Evolutionary conservation across 345 rosid genomes (phyloP).

Genomic region (Acer yangbiense): DNA sequence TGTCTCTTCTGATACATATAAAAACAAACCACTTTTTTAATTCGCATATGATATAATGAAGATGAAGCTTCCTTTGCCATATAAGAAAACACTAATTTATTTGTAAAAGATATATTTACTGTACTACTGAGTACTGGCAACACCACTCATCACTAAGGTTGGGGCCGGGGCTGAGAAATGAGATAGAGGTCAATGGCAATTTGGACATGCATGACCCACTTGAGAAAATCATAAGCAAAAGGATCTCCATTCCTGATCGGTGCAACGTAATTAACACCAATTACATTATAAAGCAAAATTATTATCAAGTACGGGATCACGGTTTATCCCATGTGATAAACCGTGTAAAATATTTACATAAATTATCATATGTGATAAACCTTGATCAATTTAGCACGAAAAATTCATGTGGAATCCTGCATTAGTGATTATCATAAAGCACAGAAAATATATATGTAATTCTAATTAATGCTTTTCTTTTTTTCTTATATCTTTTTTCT

Average conservation of each 20-base stretch:
- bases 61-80: constrained; percentile 25
- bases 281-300: constrained; percentile 15
- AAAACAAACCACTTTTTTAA: constrained; percentile 31
- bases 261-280: constrained; percentile 34
- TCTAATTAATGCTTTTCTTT: constrained; percentile 27
- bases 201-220: constrained; percentile 33
- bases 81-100: constrained; percentile 11
- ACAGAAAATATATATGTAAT: background rate
- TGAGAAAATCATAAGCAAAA: constrained; percentile 22
- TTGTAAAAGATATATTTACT: constrained; percentile 8
- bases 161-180: constrained; percentile 36
- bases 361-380: too few relatives aligned
- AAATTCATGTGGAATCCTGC: too few relatives aligned
- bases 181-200: constrained; percentile 34
- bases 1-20: constrained; percentile 13
- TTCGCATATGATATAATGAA: background rate
- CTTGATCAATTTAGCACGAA: too few relatives aligned
- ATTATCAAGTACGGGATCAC: too few relatives aligned
- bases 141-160: constrained; percentile 11
- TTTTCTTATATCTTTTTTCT: constrained; percentile 11
- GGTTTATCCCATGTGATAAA: too few relatives aligned
- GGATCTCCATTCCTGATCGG: constrained; percentile 22
- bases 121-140: background rate
- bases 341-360: too few relatives aligned
- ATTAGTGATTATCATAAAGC: background rate